Evolutionary conservation across 2,329 filamentous ascomycete species (phyloP), one percentile per base, ranked within the genome.

Genomic region (Helicocarpus griseus): DNA sequence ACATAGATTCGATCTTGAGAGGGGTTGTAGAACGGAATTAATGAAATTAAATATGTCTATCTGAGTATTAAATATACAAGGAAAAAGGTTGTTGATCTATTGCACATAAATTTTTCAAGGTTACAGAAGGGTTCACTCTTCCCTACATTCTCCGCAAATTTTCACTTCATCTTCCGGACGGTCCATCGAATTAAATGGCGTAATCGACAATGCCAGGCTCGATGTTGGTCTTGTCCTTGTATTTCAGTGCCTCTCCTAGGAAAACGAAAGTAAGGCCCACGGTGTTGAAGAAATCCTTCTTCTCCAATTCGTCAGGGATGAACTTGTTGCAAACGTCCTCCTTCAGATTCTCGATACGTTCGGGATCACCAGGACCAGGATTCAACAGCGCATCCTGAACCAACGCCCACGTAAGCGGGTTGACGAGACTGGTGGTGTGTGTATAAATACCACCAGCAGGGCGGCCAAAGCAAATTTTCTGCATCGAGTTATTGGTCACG

Each of bases 401-500:
- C 19, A 53, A 39, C 14, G 62, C 63, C 52, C 67, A 73, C 0
- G 68, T 66, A n/a, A 77, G 59, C 0, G 73, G 69, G 54, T 77
- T 73, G 56, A 70, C 74, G 17, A 79, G 65, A 24, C 73, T 64
- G 14, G 69, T 70, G 52, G 75, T 75, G 52, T 78, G 76, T 0
- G 66, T 71, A 55, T 75, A 76, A 41, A 77, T 64, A 0, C 58
- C 57, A 3, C 73, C 73, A 0, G 70, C 73, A 0, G 22, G 40
- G 9, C 24, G 40, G 5, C 63, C 65, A 0, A 60, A 54, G 57
- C 74, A 78, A 1, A 70, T 58, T 5, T 51, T 53, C 50, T 78
- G 75, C 0, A 77, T 65, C 51, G 77, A 70, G 47, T 68, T 71
- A 57, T 78, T 78, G 0, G 71, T 69, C 1, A 76, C 75, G 2